Evolutionary conservation across 2,329 filamentous ascomycete species (phyloP).

Genomic region (Penicillium fuscoglaucum): DNA sequence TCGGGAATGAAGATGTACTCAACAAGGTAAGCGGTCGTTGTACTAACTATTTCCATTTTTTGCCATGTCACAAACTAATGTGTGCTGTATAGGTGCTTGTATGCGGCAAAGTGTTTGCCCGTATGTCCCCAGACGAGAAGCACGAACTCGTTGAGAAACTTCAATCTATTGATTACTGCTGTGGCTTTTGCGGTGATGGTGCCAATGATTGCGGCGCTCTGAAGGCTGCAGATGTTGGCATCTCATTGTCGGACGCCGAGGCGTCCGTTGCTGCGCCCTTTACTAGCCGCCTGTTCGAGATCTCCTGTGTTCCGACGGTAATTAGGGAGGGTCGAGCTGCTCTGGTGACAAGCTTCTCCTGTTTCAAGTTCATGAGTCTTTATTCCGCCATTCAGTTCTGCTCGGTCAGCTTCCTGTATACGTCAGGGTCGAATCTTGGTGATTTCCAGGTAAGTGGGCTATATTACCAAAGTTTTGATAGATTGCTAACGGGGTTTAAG

Average conservation of each 20-base stretch:
- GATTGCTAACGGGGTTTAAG: constrained; percentile 35
- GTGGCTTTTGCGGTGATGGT: constrained; percentile 94
- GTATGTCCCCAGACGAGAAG: constrained; percentile 99
- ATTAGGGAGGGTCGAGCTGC: constrained; percentile 93
- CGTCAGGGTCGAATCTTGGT: constrained; percentile 87
- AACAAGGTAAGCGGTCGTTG: constrained; percentile 57
- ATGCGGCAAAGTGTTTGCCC: constrained; percentile 86
- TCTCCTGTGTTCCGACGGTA: constrained; percentile 88
- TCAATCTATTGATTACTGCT: constrained; percentile 92
- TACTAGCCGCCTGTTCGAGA: constrained; percentile 92
- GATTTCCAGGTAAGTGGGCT: constrained; percentile 72
- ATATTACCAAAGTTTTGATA: not conserved
- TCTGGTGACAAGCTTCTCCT: constrained; percentile 97
- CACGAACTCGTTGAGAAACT: constrained; percentile 96
- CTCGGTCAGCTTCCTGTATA: constrained; percentile 93
- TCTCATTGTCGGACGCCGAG: constrained; percentile 94
- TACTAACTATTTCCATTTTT: not conserved
- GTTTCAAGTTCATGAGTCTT: constrained; percentile 99
- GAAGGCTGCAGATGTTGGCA: constrained; percentile 95
- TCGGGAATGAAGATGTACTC: constrained; percentile 75
- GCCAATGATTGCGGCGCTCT: constrained; percentile 96
- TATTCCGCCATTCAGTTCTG: constrained; percentile 99
- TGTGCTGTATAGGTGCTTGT: constrained; percentile 70
- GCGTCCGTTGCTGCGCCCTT: constrained; percentile 98
- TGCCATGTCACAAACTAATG: not conserved